Conservation (phyloP, 2,329 filamentous ascomycete genomes). For the Ascochyta lentis region DNA sequence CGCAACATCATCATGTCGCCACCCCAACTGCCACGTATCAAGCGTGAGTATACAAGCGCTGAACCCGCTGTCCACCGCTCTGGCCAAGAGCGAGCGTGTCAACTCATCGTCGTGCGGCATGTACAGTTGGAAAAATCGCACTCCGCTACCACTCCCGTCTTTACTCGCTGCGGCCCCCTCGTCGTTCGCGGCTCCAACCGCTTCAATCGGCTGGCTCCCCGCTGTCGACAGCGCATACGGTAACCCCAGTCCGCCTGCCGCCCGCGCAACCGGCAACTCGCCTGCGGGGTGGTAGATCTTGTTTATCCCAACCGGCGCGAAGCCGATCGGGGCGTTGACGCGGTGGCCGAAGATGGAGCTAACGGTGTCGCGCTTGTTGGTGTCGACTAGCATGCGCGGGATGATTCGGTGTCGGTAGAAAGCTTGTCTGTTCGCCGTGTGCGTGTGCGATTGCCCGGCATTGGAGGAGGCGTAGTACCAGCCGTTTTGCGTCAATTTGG, state of each 20-base stretch:
- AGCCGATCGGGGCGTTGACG: constrained; percentile 67
- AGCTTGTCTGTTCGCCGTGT: constrained; percentile 66
- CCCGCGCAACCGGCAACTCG: constrained; percentile 66
- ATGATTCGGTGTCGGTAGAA: constrained; percentile 70
- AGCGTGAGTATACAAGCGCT: constrained; percentile 66
- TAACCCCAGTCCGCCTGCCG: constrained; percentile 65
- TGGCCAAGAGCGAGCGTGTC: constrained; percentile 61
- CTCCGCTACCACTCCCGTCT: constrained; percentile 21
- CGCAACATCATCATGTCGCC: constrained; percentile 65
- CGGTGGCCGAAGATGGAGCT: constrained; percentile 67
- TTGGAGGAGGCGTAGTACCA: constrained; percentile 67
- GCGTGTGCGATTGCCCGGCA: constrained; percentile 61
- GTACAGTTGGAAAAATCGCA: constrained; percentile 69
- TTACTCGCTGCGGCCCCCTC: constrained; percentile 21
- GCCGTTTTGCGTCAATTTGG: constrained; percentile 63
- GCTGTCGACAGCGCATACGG: constrained; percentile 68
- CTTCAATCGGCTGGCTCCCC: constrained; percentile 63
- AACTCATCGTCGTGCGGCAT: constrained; percentile 68
- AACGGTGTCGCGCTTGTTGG: constrained; percentile 62
- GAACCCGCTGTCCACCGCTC: constrained; percentile 63
- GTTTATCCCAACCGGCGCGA: constrained; percentile 71
- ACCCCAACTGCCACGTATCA: constrained; percentile 69
- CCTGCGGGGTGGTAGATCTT: constrained; percentile 67
- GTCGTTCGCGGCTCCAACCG: constrained; percentile 64
- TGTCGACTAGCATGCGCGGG: constrained; percentile 67